phyloP scores from a whole-genome alignment of 306 rosid genomes.

The Rosa chinensis region DNA sequence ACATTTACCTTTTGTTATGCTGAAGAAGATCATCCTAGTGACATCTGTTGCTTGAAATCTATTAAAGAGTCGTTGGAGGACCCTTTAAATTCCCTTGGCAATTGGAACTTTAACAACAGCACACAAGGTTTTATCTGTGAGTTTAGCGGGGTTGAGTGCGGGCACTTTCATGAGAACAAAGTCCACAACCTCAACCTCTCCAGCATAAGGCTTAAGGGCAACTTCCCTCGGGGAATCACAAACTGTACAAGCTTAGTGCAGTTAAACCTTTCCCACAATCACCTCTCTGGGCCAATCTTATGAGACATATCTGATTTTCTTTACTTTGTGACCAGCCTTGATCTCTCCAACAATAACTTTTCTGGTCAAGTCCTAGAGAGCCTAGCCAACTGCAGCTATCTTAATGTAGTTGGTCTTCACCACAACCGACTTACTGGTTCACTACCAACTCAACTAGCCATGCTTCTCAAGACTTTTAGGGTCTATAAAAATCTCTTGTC shows the following conservation, averaged over 20 bases:
- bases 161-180: neutral
- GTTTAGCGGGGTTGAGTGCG: constrained; percentile 32
- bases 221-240: constrained; percentile 24
- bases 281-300: constrained; percentile 31
- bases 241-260: too few species aligned
- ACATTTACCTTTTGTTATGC: constrained; percentile 4
- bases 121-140: constrained; percentile 5
- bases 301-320: constrained; percentile 14
- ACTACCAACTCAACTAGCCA: constrained; percentile 33
- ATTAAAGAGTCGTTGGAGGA: constrained; percentile 15
- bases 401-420: constrained; percentile 28
- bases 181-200: constrained; percentile 8
- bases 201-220: constrained; percentile 30
- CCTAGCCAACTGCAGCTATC: constrained; percentile 17
- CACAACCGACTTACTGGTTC: constrained; percentile 30
- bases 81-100: neutral
- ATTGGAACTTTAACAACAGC: neutral
- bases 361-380: constrained; percentile 33
- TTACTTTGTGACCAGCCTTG: constrained; percentile 6
- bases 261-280: constrained; percentile 22
- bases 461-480: constrained; percentile 15
- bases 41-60: constrained; percentile 28
- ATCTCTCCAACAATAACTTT: constrained; percentile 34
- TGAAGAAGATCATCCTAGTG: neutral
- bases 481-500: constrained; percentile 30